Base-by-base conservation (phyloP, 2,329 filamentous ascomycete species). In the Sclerotinia subarctica region DNA sequence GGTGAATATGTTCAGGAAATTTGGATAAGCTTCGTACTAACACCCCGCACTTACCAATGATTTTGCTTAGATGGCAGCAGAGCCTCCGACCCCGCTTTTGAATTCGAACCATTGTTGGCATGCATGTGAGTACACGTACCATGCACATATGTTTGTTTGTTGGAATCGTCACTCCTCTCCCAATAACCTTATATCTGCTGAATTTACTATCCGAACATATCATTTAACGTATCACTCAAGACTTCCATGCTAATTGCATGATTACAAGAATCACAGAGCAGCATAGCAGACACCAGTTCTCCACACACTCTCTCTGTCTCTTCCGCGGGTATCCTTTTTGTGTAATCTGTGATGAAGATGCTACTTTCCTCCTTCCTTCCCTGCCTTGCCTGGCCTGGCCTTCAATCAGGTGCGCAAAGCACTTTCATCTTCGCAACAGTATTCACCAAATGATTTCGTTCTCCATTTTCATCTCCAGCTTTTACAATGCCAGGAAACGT, bases 361-460 rank as follows among this genome's bases (percentile, higher is more conserved):
- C 11, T 17, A 35, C 54, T 26, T 24, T 46, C 29, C 35, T 35
- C 8, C 35, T 35, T 35, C 35, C 35, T 35, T 6, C 1, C 35
- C 8, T 49, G 17, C 29, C 26, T 42, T n/a, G 21, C n/a, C 29
- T n/a, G 15, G 15, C 49, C 26, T 47, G 15, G 15, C 49, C 26
- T 47, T 49, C 72, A 77, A 65, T 77, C 75, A 44, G 75, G 73
- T 44, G 72, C 72, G 67, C 88, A 90, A 59, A 90, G 78, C 6
- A 91, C 88, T 72, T 84, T 85, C n/a, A 87, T 86, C 78, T 89
- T 90, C 69, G 84, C 80, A 71, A 91, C 85, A 57, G 90, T 82
- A 74, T 90, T 90, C 53, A 82, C 81, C 70, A 86, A 84, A 74
- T 89, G 84, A 73, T 85, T 77, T 70, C 88, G 84, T 51, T 84